Evolutionary conservation across 148 eudicot genomes (phyloP).

Genomic region (Rhododendron vialii): DNA sequence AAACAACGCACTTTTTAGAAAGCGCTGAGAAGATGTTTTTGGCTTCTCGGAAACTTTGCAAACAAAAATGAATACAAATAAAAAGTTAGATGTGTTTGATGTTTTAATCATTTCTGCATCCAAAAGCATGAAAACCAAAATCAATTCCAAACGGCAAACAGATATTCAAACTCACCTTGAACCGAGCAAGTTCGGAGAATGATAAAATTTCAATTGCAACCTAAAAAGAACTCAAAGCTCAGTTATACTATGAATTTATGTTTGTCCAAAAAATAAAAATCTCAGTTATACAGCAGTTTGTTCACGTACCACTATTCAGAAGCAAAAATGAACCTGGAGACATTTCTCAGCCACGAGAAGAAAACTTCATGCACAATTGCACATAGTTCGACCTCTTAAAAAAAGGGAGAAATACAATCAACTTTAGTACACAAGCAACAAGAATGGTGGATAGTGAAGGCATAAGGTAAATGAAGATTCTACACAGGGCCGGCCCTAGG

Average conservation of each 20-base stretch:
- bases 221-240: conserved; percentile 19
- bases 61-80: neutral
- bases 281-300: too few species aligned
- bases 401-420: neutral
- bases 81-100: neutral
- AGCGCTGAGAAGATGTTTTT: neutral
- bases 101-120: neutral
- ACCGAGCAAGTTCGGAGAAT: conserved; percentile 80
- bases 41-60: neutral
- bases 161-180: conserved; percentile 36
- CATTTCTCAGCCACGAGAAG: neutral
- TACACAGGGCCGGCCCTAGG: too few species aligned
- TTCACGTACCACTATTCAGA: neutral
- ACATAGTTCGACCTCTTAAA: neutral
- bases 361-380: neutral
- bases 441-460: neutral
- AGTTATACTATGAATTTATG: neutral
- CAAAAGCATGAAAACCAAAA: neutral
- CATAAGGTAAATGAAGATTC: neutral
- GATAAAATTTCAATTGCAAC: conserved; percentile 88
- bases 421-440: neutral
- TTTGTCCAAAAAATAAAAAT: too few species aligned
- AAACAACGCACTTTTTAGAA: neutral
- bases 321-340: neutral
- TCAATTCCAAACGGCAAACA: neutral